These are phyloP conservation scores for Hyaloscypha finlandica DNA, from an alignment of 495 filamentous ascomycete species.

Conservation along the genomic window DNA sequence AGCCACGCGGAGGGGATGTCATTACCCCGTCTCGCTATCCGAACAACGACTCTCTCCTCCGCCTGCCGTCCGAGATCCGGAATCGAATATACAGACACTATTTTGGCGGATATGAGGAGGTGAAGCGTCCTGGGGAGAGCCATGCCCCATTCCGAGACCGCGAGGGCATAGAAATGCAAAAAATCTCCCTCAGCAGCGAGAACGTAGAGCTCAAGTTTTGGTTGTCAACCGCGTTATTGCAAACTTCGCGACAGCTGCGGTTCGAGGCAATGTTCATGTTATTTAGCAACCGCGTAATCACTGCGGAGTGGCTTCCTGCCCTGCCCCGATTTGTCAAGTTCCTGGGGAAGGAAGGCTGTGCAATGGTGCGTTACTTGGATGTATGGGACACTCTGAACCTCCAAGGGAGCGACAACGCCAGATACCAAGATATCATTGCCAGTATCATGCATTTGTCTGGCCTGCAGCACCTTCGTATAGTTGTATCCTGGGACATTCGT, in stretches of 20 bases:
- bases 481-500: slow-evolving; percentile 12
- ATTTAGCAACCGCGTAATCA: slow-evolving; percentile 9
- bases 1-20: slow-evolving; percentile 7
- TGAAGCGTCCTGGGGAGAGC: slow-evolving; percentile 1
- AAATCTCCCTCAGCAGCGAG: slow-evolving; percentile 5
- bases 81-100: slow-evolving; percentile 17
- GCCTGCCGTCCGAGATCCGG: slow-evolving; percentile 10
- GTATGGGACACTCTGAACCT: slow-evolving; percentile 11
- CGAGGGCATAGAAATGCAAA: slow-evolving; percentile 9
- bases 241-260: slow-evolving; percentile 13
- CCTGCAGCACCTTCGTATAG: slow-evolving; percentile 13
- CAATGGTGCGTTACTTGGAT: slow-evolving; percentile 14
- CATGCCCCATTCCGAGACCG: slow-evolving; percentile 11
- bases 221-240: slow-evolving; percentile 11
- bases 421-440: slow-evolving; percentile 7
- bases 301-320: slow-evolving; percentile 10
- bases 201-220: slow-evolving; percentile 16
- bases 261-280: slow-evolving; percentile 10
- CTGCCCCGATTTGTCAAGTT: slow-evolving; percentile 8
- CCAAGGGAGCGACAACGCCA: slow-evolving; percentile 4
- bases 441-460: slow-evolving; percentile 9
- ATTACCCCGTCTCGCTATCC: slow-evolving; percentile 7
- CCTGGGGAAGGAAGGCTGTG: slow-evolving; percentile 13
- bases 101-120: slow-evolving; percentile 8
- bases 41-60: slow-evolving; percentile 9